Conservation (phyloP, 1,139 yeast genomes). For the Geotrichum australiense region DNA sequence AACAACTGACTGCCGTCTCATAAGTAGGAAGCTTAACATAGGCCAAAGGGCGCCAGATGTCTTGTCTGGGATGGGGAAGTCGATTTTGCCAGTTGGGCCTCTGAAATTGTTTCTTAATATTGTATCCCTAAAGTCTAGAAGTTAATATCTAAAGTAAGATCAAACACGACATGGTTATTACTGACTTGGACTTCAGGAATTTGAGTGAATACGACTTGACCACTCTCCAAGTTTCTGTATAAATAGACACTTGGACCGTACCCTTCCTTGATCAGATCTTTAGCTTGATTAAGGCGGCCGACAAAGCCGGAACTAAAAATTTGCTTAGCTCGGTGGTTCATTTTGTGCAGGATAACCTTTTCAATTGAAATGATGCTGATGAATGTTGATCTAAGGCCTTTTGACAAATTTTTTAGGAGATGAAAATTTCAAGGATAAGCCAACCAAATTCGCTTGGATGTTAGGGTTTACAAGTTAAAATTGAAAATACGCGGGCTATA, state of each 20-base stretch:
- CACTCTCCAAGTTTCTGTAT: constrained; percentile 78
- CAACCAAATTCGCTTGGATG: not conserved
- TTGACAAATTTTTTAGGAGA: constrained; percentile 2
- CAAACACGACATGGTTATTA: not conserved
- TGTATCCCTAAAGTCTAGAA: constrained; percentile 43
- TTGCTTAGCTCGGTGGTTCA: constrained; percentile 14
- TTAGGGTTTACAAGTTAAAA: too few species aligned
- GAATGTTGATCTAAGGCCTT: not conserved
- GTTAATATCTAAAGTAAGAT: not conserved
- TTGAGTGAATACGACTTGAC: constrained; percentile 86
- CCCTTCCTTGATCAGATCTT: constrained; percentile 47
- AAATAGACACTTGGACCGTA: constrained; percentile 78
- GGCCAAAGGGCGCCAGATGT: constrained; percentile 87
- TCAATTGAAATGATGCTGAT: not conserved
- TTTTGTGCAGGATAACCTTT: not conserved
- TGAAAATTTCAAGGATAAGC: not conserved
- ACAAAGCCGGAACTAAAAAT: constrained; percentile 15
- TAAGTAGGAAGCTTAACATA: constrained; percentile 65
- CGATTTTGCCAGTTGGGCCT: constrained; percentile 88
- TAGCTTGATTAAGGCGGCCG: constrained; percentile 29
- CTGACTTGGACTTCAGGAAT: constrained; percentile 45
- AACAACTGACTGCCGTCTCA: constrained; percentile 65
- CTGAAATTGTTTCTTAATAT: constrained; percentile 57
- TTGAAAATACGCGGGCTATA: too few species aligned
- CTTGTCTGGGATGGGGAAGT: constrained; percentile 67